Percentiles rank a stretch among this genome's conserved stretches.
Conservation (phyloP, 306 rosid genomes). For the Mimosa pudica region DNA sequence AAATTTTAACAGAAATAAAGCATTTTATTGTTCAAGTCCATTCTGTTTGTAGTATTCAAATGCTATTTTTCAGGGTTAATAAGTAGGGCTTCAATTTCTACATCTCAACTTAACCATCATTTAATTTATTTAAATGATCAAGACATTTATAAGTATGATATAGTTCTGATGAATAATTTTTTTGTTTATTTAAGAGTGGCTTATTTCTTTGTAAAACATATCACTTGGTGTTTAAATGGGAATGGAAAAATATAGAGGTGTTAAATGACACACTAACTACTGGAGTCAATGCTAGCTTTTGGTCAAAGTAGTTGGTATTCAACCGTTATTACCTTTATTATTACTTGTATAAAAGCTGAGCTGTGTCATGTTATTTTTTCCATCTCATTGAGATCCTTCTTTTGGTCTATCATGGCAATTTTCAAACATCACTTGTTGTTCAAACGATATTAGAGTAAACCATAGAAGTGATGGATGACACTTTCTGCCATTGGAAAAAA, state of each 20-base stretch:
- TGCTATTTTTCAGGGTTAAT: background rate
- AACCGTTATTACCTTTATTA: background rate
- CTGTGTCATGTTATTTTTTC: background rate
- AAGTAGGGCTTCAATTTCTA: background rate
- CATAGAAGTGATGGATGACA: background rate
- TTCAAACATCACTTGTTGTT: background rate
- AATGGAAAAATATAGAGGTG: background rate
- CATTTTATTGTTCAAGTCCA: background rate
- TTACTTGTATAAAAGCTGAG: background rate
- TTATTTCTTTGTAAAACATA: background rate
- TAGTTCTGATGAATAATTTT: background rate
- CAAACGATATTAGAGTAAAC: background rate
- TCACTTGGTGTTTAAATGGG: background rate
- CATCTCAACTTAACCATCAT: background rate
- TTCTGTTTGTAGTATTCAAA: background rate
- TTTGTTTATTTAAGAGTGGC: background rate
- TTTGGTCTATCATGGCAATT: background rate
- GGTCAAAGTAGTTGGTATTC: background rate
- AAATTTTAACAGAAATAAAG: background rate
- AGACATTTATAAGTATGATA: background rate
- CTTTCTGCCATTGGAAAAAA: background rate
- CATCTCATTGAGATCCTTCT: background rate
- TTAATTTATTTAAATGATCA: background rate
- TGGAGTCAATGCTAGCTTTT: background rate
- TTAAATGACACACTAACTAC: background rate